Evolutionary conservation across 2,329 filamentous ascomycete genomes (phyloP).

Genomic region (Ceratocystis papillata): DNA sequence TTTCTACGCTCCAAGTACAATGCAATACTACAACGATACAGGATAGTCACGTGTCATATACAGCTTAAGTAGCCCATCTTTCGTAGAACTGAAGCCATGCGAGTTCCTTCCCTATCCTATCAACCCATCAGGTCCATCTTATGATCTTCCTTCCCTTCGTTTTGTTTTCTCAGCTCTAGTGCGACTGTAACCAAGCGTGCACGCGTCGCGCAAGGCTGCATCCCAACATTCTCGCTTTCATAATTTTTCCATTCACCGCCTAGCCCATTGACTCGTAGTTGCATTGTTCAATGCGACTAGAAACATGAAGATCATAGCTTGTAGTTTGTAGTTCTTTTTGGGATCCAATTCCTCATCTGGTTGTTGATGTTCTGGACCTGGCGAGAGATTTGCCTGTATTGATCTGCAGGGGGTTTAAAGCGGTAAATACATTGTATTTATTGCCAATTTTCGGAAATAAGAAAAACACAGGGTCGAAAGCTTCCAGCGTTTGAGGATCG

Average conservation of each 20-base stretch:
- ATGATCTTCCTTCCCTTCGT: not conserved
- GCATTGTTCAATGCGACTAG: constrained; percentile 9
- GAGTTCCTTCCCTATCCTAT: not conserved
- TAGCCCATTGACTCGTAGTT: not conserved
- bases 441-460: constrained; percentile 1
- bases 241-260: not conserved
- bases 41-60: not conserved
- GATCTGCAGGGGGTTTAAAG: not conserved
- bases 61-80: not conserved
- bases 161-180: not conserved
- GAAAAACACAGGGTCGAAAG: not conserved
- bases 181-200: constrained; percentile 1
- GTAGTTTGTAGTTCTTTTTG: constrained; percentile 1
- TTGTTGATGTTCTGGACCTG: not conserved
- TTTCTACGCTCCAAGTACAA: not conserved
- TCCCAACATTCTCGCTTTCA: not conserved
- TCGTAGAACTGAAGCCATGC: not conserved
- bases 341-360: not conserved
- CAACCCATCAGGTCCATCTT: not conserved
- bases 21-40: not conserved
- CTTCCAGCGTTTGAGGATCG: not conserved
- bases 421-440: constrained; percentile 1
- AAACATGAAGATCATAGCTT: constrained; percentile 9
- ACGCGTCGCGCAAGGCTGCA: not conserved
- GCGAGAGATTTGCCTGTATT: constrained; percentile 1